Evolutionary conservation across 2,329 filamentous ascomycete genomes (phyloP).

Genomic region (Eurotiales sp.): DNA sequence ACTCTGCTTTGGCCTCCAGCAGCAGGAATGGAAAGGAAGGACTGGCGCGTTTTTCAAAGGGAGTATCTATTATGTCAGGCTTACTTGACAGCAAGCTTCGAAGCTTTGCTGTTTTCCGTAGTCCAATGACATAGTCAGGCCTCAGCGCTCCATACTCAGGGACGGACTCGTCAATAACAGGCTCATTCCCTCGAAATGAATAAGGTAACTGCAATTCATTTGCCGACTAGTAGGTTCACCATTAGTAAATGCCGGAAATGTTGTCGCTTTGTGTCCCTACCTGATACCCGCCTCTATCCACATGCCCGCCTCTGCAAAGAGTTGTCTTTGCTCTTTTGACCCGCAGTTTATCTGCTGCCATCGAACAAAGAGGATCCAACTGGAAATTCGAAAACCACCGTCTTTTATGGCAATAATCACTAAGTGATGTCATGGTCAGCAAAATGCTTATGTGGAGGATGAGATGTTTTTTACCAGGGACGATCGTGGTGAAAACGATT

Average conservation of each 20-base stretch:
- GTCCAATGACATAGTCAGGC: conserved; percentile 2
- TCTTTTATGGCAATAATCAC: conserved; percentile 4
- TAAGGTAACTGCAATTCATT: background rate
- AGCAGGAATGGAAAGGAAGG: conserved; percentile 18
- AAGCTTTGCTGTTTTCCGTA: conserved; percentile 1
- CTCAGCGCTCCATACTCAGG: background rate
- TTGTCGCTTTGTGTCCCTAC: background rate
- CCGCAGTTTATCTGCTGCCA: background rate
- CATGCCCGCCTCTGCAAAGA: background rate
- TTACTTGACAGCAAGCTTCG: background rate
- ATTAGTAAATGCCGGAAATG: background rate
- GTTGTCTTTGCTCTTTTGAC: background rate
- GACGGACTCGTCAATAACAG: conserved; percentile 3
- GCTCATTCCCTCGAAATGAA: background rate
- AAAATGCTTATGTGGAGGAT: background rate
- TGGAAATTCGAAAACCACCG: background rate
- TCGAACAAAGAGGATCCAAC: background rate
- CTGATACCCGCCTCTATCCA: background rate
- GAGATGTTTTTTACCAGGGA: background rate
- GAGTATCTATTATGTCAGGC: conserved; percentile 1
- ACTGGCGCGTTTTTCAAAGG: background rate
- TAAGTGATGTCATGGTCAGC: background rate
- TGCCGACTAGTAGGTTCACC: background rate
- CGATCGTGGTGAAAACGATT: background rate
- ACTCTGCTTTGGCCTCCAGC: conserved; percentile 23